Conservation (phyloP, 306 rosid species). For the Clitoria ternatea region DNA sequence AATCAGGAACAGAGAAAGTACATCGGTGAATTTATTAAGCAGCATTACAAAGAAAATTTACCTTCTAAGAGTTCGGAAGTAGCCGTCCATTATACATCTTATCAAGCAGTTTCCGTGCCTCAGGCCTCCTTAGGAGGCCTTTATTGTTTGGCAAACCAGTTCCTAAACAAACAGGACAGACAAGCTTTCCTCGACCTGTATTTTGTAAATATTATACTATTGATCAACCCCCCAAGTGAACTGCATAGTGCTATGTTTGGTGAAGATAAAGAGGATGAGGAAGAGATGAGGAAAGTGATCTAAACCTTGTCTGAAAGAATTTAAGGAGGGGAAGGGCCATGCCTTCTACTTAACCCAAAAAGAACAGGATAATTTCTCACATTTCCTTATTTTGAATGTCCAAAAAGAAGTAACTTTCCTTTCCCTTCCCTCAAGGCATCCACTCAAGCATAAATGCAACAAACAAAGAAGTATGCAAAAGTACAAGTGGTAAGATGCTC, state of each 20-base stretch:
- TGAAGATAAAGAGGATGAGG: neutral
- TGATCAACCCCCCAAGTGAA: conserved; percentile 3
- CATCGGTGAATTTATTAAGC: neutral
- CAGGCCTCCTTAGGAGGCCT: conserved; percentile 91
- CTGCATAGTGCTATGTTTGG: neutral
- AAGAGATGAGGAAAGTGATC: neutral
- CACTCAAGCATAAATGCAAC: neutral
- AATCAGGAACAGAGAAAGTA: no score
- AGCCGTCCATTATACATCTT: conserved; percentile 91
- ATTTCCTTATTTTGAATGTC: neutral
- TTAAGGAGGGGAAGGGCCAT: neutral
- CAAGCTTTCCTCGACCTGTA: conserved; percentile 91
- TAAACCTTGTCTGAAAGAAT: neutral
- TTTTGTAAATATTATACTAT: neutral
- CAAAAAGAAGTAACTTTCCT: neutral
- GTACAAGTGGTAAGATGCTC: neutral
- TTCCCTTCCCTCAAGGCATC: neutral
- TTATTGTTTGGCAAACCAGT: conserved; percentile 91
- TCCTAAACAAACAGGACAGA: conserved; percentile 92
- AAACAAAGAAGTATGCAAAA: neutral
- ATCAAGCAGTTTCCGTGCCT: conserved; percentile 69
- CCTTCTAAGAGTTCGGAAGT: conserved; percentile 62
- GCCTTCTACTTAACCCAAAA: neutral
- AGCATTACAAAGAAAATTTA: conserved; percentile 1
- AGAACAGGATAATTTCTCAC: neutral